Percentiles rank a stretch among this genome's conserved stretches.
Evolutionary conservation across 2,329 filamentous ascomycete genomes (phyloP).

Genomic region (Fusarium bulbicola): DNA sequence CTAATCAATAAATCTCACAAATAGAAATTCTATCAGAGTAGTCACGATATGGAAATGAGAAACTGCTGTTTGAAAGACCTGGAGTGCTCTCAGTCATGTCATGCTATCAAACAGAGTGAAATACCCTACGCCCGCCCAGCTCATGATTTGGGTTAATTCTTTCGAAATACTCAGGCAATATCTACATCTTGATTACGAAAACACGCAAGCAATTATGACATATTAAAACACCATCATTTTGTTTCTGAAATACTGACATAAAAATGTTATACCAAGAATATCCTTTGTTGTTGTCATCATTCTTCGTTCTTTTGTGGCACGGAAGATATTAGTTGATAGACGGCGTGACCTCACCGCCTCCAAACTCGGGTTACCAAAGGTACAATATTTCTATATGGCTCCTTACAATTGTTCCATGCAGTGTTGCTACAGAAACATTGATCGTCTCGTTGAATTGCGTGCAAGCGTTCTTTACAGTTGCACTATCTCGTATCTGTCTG

Average conservation of each 20-base stretch:
- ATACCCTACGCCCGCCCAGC: not conserved
- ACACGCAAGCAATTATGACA: too few species aligned
- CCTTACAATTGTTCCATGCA: not conserved
- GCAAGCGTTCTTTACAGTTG: slow-evolving; percentile 14
- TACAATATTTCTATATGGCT: not conserved
- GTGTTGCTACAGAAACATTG: slow-evolving; percentile 1
- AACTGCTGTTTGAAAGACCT: not conserved
- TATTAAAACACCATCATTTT: not conserved
- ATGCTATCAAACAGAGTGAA: not conserved
- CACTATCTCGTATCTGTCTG: slow-evolving; percentile 21
- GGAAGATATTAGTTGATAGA: not conserved
- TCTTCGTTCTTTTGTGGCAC: not conserved
- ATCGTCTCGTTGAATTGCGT: slow-evolving; percentile 3
- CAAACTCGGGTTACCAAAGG: not conserved
- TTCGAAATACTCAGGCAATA: not conserved
- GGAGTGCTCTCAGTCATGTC: not conserved
- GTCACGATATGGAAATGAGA: not conserved
- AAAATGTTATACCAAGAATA: not conserved
- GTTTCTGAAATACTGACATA: too few species aligned
- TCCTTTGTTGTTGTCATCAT: not conserved
- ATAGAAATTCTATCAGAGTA: not conserved
- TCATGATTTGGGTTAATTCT: not conserved
- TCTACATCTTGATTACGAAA: not conserved
- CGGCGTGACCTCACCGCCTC: slow-evolving; percentile 17
- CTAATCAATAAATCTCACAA: not conserved